Base-by-base conservation (phyloP, 768 basidiomycete species). In the Lactarius akahatsu region DNA sequence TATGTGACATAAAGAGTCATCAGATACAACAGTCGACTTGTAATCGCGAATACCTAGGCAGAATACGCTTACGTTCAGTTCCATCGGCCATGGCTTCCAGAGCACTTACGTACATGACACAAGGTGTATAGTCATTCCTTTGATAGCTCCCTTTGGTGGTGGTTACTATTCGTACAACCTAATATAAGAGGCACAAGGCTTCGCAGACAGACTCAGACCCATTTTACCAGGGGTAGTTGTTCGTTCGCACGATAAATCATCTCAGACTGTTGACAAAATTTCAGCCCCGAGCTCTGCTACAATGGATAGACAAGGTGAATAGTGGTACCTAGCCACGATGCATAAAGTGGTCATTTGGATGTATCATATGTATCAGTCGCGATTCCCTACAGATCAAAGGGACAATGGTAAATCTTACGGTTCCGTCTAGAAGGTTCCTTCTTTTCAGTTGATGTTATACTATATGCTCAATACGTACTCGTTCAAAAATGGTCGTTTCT, bases 181-280 rank as follows among this genome's bases (percentile, higher is more conserved):
- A 43, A 43, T 43, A 20, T 43, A 23, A 23, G 47, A 41, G 40
- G 47, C 23, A 50, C 47, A 50, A 23, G 0, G 23, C 47, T 26
- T 50, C 23, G 4, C 23, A 50, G 4, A 4, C 13, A 50, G 47
- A 10, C 11, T 13, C 11, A 23, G n/a, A 50, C 9, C n/a, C 47
- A 5, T 23, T 47, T 23, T 23, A 47, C 20, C 43, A 8, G n/a
- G 11, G 47, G 47, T 26, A 23, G n/a, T 47, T 23, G 47, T 23
- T 23, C 45, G 20, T 30, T 9, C 32, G 7, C 45, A n/a, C 10
- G 9, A 3, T n/a, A 45, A 10, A 45, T 88, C 70, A 73, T 87
- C 62, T 87, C 84, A 1, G 57, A 88, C 87, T 7, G 71, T 71
- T 8, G 86, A 89, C 38, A 88, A 90, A 71, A 76, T 86, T 2